Base-by-base conservation (phyloP, 2,329 filamentous ascomycete genomes). In the Remersonia thermophila region DNA sequence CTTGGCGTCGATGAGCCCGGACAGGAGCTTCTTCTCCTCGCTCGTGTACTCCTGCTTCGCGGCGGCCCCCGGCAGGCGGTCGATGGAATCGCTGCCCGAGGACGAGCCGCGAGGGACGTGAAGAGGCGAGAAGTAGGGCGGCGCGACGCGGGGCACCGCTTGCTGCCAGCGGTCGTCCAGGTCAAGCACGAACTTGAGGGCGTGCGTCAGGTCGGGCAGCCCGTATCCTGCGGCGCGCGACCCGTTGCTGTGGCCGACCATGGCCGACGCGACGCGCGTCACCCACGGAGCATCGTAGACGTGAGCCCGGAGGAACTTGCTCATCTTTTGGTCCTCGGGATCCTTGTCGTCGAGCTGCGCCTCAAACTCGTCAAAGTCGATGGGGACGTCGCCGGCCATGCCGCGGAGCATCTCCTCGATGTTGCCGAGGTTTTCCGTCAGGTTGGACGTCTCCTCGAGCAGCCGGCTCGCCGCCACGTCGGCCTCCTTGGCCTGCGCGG, bases 11-110 rank as follows among this genome's bases (percentile, higher is more conserved):
- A 94, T 77, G 3, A 96, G 79, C 8, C 89, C 86, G 3, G 74
- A 71, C 31, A 94, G 64, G 7, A 98, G 68, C 47, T 79, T 80
- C 56, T 84, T 83, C 57, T 96, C 91, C 46, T 94, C 78, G 35
- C 77, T 68, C 38, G 81, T 86, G 47, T 46, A 50, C 49, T 39
- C 55, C 51, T 12, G 51, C 16, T 30, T 23, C 4, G 35, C 14
- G 48, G 47, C 25, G 35, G 32, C 39, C 57, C 57, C 28, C 53
- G 47, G 9, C 55, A 55, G 2, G 52, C 50, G 27, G 53, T 44
- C 38, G 33, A 20, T 16, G 33, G 38, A 5, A 17, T 36, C 14
- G 12, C 26, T 31, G 11, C 34, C 36, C 7, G 27, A 11, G 5
- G 36, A 26, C 5, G 23, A 39, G 7, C 29, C 39, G 11, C 35